A percentile compares a stretch with the other conserved stretches of the same genome.
These are phyloP conservation scores for Cnidoscolus chayamansa DNA, from an alignment of 441 rosid genomes.

Conservation along the genomic window DNA sequence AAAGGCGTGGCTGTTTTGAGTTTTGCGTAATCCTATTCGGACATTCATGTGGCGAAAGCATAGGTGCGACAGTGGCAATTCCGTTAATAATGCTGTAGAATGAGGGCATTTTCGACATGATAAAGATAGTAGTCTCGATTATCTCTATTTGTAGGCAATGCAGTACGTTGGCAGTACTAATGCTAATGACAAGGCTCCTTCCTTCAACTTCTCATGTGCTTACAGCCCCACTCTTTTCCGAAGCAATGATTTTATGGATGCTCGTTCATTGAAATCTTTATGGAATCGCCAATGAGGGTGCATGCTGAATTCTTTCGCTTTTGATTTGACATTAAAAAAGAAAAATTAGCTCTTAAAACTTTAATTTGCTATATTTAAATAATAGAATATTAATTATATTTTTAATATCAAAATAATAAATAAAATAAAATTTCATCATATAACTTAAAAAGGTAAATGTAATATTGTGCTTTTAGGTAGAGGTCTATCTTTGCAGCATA, in stretches of 20 bases:
- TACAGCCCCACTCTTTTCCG: not conserved
- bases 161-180: constrained; percentile 18
- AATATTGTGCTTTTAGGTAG: constrained; percentile 18
- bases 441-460: constrained; percentile 5
- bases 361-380: too few relatives aligned
- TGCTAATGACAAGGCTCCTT: not conserved
- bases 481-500: not conserved
- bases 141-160: constrained; percentile 3
- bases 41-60: too few relatives aligned
- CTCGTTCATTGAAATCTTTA: not conserved
- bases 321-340: too few relatives aligned
- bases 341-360: too few relatives aligned
- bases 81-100: not conserved
- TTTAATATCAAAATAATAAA: too few relatives aligned
- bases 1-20: too few relatives aligned
- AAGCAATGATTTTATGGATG: not conserved
- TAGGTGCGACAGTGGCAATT: constrained; percentile 21
- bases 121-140: not conserved
- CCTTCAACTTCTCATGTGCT: constrained; percentile 11
- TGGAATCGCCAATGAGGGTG: not conserved
- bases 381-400: too few relatives aligned
- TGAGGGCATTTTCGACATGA: not conserved
- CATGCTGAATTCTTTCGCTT: not conserved
- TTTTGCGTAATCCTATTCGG: too few relatives aligned
- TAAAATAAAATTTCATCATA: not conserved